Base-by-base conservation (phyloP, 345 rosid genomes). In the Ailanthus altissimus region DNA sequence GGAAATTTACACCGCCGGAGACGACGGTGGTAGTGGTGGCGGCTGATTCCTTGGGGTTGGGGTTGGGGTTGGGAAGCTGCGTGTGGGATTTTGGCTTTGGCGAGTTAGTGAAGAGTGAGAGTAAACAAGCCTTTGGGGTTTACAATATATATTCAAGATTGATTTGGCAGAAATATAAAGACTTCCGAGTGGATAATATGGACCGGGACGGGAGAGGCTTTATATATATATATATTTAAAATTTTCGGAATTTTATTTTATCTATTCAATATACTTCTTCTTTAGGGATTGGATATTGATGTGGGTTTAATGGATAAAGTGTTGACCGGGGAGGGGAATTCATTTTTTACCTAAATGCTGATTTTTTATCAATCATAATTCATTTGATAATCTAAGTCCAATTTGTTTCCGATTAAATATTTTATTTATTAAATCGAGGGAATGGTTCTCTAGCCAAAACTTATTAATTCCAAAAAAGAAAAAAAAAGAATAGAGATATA, bases 1-100 rank as follows among this genome's bases (percentile, higher is more conserved):
- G 20, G 60, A 18, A 8, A 71, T 32, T 25, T 21, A 71, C 61
- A 81, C 84, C 80, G 57, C 77, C 77, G 62, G 51, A 21, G 40
- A 16, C 57, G 73, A 59, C 53, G 74, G 73, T 16, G 81, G 70
- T 3, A 38, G 79, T 9, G 78, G 71, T 7, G 49, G 54, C 0
- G 64, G 64, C n/a, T 32, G 38, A 32, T 32, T 32, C 23, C 25
- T 42, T 5, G 5, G 56, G 58, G 38, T 32, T 32, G 38, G 13
- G 69, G 23, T 16, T 45, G 20, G 58, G 53, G 16, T 18, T 2
- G 15, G 53, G 25, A 53, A 53, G 81, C 71, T 60, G 74, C 69
- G 60, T 77, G 13, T 46, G 76, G 58, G 76, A 2, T 60, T 60
- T 60, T 13, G 32, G 21, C 5, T 63, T 38, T 20, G 11, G 70